These are phyloP conservation scores for Hypholoma fasciculare DNA, from an alignment of 768 basidiomycete species.

Conservation along the genomic window DNA sequence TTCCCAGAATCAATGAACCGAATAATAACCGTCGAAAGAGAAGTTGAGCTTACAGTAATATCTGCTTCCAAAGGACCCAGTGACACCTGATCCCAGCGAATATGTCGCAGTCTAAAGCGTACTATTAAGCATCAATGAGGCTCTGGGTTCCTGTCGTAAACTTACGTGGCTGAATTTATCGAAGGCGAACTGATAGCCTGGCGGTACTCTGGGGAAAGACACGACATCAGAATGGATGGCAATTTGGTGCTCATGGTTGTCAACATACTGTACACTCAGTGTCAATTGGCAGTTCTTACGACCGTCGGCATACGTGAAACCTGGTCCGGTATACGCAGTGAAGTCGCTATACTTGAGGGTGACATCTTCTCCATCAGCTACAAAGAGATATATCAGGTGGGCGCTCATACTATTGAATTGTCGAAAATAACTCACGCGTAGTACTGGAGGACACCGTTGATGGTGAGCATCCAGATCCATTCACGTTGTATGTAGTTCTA, in stretches of 20 bases:
- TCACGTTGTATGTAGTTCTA: conserved; percentile 7
- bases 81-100: conserved; percentile 15
- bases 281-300: conserved; percentile 23
- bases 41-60: conserved; percentile 16
- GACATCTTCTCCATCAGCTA: conserved; percentile 13
- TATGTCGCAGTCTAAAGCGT: conserved; percentile 16
- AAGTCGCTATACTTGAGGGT: conserved; percentile 15
- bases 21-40: background rate
- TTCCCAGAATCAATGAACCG: background rate
- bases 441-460: conserved; percentile 11
- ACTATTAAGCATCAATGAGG: too few relatives aligned
- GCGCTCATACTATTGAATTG: background rate
- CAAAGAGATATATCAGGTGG: background rate
- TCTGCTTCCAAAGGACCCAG: conserved; percentile 12
- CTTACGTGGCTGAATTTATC: conserved; percentile 17
- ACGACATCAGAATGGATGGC: background rate
- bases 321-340: conserved; percentile 17
- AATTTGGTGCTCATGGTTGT: background rate
- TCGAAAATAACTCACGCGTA: background rate
- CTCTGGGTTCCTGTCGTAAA: background rate
- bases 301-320: conserved; percentile 8
- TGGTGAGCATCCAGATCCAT: background rate
- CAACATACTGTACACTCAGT: conserved; percentile 16
- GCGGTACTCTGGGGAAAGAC: conserved; percentile 11
- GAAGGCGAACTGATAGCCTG: conserved; percentile 24